Evolutionary conservation across 2,329 filamentous ascomycete species (phyloP).

Genomic region (Talaromyces sp.): DNA sequence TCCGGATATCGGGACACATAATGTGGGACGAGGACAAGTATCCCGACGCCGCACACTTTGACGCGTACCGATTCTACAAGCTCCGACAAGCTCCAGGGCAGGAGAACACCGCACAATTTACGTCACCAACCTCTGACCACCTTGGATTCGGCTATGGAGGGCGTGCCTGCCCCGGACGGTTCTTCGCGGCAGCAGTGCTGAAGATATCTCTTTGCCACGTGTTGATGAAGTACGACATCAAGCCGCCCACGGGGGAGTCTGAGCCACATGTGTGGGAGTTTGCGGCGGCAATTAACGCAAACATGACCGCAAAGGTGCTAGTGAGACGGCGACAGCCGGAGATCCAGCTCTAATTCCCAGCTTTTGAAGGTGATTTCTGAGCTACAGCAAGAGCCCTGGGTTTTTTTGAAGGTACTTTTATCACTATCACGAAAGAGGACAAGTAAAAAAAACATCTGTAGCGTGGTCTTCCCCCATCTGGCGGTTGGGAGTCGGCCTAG

Average conservation of each 20-base stretch:
- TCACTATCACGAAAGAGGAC: neutral
- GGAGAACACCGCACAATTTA: neutral
- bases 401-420: neutral
- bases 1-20: neutral
- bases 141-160: neutral
- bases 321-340: neutral
- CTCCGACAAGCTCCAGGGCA: neutral
- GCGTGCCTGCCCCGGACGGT: neutral
- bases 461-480: no score
- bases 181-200: neutral
- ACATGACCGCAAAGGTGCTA: neutral
- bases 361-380: neutral
- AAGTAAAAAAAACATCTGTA: neutral
- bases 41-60: neutral
- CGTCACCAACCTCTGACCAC: neutral
- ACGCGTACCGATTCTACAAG: neutral
- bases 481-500: no score
- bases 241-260: neutral
- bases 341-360: neutral
- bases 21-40: neutral
- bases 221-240: neutral
- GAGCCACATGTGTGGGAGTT: neutral
- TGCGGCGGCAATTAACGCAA: neutral
- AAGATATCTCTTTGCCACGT: neutral
- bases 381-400: neutral